Percentiles rank a stretch among this genome's conserved stretches.
phyloP scores from a whole-genome alignment of 345 rosid species.

The Populus alba region DNA sequence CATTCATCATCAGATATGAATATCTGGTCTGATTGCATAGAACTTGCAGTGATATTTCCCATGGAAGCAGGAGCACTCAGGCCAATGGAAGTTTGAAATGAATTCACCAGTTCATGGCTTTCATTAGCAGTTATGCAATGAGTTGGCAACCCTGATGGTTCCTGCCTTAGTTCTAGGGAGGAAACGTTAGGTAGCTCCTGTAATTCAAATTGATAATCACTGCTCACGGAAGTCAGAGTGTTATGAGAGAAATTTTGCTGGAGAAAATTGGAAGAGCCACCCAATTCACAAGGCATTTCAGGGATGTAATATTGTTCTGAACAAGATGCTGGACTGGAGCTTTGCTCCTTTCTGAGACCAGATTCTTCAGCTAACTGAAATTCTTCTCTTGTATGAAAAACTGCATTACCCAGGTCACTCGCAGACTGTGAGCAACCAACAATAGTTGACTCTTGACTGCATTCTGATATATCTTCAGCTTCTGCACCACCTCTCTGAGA shows the following conservation, averaged over 20 bases:
- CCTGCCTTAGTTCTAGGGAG: constrained; percentile 45
- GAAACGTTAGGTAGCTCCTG: constrained; percentile 44
- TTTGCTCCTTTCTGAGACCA: constrained; percentile 45
- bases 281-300: constrained; percentile 54
- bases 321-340: constrained; percentile 55
- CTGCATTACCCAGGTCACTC: constrained; percentile 45
- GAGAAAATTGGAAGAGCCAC: constrained; percentile 46
- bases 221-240: constrained; percentile 33
- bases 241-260: constrained; percentile 39
- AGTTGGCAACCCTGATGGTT: constrained; percentile 46
- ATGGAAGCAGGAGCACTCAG: constrained; percentile 42
- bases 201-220: constrained; percentile 48
- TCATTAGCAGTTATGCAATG: constrained; percentile 40
- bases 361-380: constrained; percentile 47
- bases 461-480: constrained; percentile 80
- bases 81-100: constrained; percentile 48
- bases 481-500: constrained; percentile 47
- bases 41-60: constrained; percentile 34
- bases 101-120: constrained; percentile 39
- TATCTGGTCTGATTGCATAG: constrained; percentile 46
- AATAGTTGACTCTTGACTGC: constrained; percentile 71
- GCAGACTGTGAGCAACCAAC: constrained; percentile 65
- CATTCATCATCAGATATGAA: constrained; percentile 86
- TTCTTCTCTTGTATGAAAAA: constrained; percentile 43
- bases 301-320: constrained; percentile 59